Conservation (phyloP, 306 rosid genomes). For the Prunus kanzakura region DNA sequence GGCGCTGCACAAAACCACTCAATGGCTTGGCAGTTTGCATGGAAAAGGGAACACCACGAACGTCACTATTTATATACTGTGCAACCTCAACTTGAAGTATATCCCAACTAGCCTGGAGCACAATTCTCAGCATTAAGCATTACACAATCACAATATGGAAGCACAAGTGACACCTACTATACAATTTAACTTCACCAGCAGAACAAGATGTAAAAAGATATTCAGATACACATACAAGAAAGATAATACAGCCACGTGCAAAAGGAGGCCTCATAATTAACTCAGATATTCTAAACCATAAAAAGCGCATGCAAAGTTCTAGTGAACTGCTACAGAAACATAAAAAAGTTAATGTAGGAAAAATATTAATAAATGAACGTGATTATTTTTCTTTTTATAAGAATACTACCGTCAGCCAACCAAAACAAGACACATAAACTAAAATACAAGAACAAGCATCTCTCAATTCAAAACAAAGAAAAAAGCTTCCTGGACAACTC, state of each 20-base stretch:
- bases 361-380: background rate
- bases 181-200: background rate
- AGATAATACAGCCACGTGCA: background rate
- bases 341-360: too few relatives aligned
- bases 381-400: background rate
- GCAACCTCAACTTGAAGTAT: constrained; percentile 76
- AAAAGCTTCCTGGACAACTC: background rate
- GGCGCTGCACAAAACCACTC: constrained; percentile 84
- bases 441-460: background rate
- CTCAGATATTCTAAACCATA: background rate
- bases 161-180: background rate
- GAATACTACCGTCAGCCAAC: background rate
- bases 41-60: constrained; percentile 49
- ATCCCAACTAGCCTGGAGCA: constrained; percentile 59
- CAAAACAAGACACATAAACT: background rate
- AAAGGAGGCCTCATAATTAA: background rate
- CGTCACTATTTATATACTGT: constrained; percentile 80
- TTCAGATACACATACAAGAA: background rate
- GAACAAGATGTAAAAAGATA: background rate
- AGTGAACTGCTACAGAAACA: background rate
- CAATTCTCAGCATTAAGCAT: constrained; percentile 29
- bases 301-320: background rate
- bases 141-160: constrained; percentile 7
- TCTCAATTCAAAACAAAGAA: background rate
- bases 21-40: constrained; percentile 49